Evolutionary conservation across 176 grass and related monocot genomes (phyloP).

Genomic region (Areca catechu): DNA sequence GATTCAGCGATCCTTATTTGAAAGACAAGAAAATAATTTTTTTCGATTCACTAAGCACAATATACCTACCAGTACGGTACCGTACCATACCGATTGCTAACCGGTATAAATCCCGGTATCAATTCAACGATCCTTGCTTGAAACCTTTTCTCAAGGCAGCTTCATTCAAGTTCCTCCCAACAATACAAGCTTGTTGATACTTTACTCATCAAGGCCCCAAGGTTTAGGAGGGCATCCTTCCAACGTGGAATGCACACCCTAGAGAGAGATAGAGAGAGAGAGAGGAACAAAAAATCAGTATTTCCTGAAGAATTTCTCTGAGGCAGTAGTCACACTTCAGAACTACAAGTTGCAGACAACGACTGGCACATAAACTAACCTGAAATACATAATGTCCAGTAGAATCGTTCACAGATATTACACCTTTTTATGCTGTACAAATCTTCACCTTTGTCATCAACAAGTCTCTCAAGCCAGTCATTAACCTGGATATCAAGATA

Average conservation of each 20-base stretch:
- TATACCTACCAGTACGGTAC: no score
- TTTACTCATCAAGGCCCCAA: conserved; percentile 52
- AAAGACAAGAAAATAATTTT: no score
- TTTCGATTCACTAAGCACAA: no score
- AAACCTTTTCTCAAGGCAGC: conserved; percentile 46
- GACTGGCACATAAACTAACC: conserved; percentile 12
- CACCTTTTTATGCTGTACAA: conserved; percentile 69
- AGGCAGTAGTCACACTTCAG: no score
- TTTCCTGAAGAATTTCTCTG: no score
- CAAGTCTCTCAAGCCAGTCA: conserved; percentile 65
- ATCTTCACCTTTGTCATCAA: conserved; percentile 61
- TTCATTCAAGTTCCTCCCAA: conserved; percentile 53
- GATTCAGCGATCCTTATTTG: no score
- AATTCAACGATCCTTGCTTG: no score
- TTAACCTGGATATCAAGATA: conserved; percentile 29
- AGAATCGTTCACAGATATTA: conserved; percentile 57
- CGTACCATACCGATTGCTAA: no score
- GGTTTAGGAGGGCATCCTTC: conserved; percentile 57
- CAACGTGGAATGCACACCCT: conserved; percentile 66
- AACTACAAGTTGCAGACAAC: no score
- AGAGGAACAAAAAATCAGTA: neutral
- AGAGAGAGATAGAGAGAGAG: neutral
- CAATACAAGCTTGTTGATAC: conserved; percentile 52
- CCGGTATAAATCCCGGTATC: no score
- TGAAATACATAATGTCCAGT: conserved; percentile 54